Percentiles rank a stretch among this genome's conserved stretches.
Conservation (phyloP, 768 basidiomycete species). For the Boletus pseudo-olivaceus region DNA sequence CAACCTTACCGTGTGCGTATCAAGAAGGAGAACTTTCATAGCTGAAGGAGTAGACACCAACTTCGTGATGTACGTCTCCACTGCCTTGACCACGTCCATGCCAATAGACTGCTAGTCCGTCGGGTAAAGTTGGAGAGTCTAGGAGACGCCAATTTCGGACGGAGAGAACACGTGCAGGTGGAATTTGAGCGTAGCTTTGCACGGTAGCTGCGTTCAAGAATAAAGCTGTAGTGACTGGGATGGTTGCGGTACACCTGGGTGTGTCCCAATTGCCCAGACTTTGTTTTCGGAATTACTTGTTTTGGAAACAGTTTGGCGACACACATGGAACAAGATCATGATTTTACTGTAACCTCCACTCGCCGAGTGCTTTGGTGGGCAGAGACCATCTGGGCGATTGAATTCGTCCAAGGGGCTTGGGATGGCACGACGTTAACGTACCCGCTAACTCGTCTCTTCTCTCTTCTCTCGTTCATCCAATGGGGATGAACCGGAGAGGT, state of each 20-base stretch:
- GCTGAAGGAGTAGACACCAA: conserved; percentile 79
- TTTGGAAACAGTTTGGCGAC: too few species aligned
- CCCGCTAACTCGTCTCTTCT: background rate
- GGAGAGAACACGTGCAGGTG: background rate
- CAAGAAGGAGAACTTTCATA: conserved; percentile 95
- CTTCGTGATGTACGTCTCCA: conserved; percentile 90
- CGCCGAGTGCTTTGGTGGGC: background rate
- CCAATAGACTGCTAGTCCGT: background rate
- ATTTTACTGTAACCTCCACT: background rate
- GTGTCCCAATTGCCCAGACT: background rate
- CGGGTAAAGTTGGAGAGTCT: background rate
- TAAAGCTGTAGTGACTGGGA: background rate
- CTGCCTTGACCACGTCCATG: conserved; percentile 96
- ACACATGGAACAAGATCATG: background rate
- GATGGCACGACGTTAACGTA: too few species aligned
- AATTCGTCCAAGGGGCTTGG: background rate
- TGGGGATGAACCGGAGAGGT: background rate
- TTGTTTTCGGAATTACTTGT: too few species aligned
- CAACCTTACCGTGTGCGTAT: conserved; percentile 80
- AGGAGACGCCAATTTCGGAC: background rate
- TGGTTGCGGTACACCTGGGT: background rate
- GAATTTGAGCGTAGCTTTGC: background rate
- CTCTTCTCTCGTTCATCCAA: background rate
- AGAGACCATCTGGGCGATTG: background rate
- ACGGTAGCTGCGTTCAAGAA: background rate